Base-by-base conservation (phyloP, 768 basidiomycete species). In the Lepiota venenata region DNA sequence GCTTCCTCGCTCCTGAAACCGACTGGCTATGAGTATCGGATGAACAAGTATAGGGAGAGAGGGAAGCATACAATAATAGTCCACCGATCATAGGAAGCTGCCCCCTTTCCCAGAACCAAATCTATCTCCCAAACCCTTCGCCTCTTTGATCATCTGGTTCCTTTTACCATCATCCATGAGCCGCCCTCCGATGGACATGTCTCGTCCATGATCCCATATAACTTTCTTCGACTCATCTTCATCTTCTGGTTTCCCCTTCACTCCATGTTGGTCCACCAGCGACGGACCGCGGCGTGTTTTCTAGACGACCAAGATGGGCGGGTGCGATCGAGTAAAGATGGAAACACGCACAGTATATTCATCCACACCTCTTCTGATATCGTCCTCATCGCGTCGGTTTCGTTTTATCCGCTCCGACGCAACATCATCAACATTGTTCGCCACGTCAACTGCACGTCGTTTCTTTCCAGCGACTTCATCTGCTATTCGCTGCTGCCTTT, bases 391-490 rank as follows among this genome's bases (percentile, higher is more conserved):
- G 58, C 79, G 71, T 62, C 73, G 79, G 56, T 81, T 76, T 58
- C 82, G 74, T 70, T 86, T 88, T 58, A 71, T 76, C 21, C 76
- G 78, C 4, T 66, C 63, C 7, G 55, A 20, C 27, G 71, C 74
- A 5, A 72, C 72, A 3, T 75, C 78, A 0, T 69, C 74, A 16
- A 66, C 78, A 4, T 64, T 76, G 4, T 63, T 68, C 15, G 75
- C 77, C 0, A 73, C 72, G 53, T 89, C 86, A 21, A 66, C 79
- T 3, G 84, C 87, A 16, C 87, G 81, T 54, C 88, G 80, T 62
- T 91, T 88, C 71, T 91, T 93, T 39, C 97, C 96, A n/a, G 86
- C 80, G 1, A 97, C 87, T 68, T 99, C 96, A 64, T 98, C 96
- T 1, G 85, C 85, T n/a, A 98, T 74, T 1, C 97, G 81, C 63